These are phyloP conservation scores for Saccharomyces pastorianus DNA, from an alignment of 1,139 yeast genomes.

Conservation along the genomic window DNA sequence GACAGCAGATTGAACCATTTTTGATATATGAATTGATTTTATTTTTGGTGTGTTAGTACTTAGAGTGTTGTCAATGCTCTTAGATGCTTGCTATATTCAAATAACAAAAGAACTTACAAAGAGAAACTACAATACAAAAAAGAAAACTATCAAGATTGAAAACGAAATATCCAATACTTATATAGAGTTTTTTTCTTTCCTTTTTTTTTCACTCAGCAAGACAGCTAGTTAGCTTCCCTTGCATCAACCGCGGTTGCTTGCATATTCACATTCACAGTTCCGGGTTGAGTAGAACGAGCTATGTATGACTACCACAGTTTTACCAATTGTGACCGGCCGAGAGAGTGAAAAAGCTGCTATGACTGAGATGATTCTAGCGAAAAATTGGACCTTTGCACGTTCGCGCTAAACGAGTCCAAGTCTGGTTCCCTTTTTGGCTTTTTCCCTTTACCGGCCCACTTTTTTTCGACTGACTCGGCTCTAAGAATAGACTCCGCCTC, in stretches of 20 bases:
- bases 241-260: not conserved
- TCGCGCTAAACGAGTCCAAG: not conserved
- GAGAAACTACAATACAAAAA: not conserved
- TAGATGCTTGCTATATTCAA: not conserved
- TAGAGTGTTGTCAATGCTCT: not conserved
- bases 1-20: conserved; percentile 91
- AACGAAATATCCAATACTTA: not conserved
- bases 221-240: not conserved
- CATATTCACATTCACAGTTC: conserved; percentile 1
- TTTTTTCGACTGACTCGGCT: not conserved
- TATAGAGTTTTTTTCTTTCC: not conserved
- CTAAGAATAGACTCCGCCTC: not conserved
- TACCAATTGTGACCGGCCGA: not conserved
- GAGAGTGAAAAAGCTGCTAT: not conserved
- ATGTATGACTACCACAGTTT: not conserved
- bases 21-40: conserved; percentile 11
- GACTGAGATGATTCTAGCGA: not conserved
- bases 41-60: not conserved
- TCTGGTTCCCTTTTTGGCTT: not conserved
- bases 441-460: not conserved
- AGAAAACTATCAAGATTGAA: too few relatives aligned
- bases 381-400: not conserved
- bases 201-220: not conserved
- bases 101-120: not conserved
- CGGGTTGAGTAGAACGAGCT: not conserved